Evolutionary conservation across 768 basidiomycete species (phyloP).

Genomic region (Lactifluus volemus): DNA sequence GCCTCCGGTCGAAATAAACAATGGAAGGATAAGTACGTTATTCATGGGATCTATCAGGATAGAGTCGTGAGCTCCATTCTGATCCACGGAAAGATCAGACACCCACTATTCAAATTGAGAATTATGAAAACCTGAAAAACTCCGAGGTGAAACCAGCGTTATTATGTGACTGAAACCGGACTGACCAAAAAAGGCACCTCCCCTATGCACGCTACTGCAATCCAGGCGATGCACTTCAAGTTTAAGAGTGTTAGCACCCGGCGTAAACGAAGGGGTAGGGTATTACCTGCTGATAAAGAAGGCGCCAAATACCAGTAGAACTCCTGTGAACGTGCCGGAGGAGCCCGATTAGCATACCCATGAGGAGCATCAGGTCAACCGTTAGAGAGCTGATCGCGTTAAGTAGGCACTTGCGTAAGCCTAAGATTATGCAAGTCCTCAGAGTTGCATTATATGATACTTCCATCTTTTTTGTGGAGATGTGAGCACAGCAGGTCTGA

Average conservation of each 20-base stretch:
- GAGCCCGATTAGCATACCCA: neutral
- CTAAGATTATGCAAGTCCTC: neutral
- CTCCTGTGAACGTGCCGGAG: neutral
- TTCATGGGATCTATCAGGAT: neutral
- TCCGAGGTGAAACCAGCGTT: neutral
- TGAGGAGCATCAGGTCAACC: neutral
- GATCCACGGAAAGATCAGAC: neutral
- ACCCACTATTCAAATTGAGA: neutral
- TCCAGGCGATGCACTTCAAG: neutral
- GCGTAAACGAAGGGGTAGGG: neutral
- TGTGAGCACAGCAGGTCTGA: neutral
- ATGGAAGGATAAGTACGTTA: neutral
- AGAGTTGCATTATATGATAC: neutral
- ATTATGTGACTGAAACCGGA: neutral
- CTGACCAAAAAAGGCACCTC: neutral
- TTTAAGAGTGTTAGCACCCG: neutral
- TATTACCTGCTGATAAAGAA: constrained; percentile 2
- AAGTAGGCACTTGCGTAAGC: neutral
- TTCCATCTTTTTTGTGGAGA: neutral
- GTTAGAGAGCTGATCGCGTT: neutral
- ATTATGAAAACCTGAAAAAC: neutral
- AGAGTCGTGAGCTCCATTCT: neutral
- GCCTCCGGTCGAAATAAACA: neutral
- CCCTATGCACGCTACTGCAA: neutral
- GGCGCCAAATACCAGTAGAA: neutral